Conservation (phyloP, 1,284 basidiomycete genomes). For the Puccinia polysora region DNA sequence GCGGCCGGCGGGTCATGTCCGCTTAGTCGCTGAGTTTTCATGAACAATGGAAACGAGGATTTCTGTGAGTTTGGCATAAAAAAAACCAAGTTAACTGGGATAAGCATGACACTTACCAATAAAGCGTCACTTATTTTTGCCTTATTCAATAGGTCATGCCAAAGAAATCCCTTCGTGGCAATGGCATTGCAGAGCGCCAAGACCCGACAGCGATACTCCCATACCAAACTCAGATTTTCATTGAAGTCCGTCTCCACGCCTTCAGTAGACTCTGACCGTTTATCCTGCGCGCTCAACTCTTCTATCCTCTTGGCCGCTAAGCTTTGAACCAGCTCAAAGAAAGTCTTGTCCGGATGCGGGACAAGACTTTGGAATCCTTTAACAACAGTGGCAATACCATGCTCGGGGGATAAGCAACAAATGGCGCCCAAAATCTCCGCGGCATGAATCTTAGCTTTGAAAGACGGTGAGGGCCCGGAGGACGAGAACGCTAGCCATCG, state of each 20-base stretch:
- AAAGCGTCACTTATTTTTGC: not conserved
- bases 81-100: conserved; percentile 74
- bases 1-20: conserved; percentile 28
- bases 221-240: conserved; percentile 61
- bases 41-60: conserved; percentile 45
- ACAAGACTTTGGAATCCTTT: conserved; percentile 12
- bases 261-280: conserved; percentile 51
- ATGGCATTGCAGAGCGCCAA: conserved; percentile 58
- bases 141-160: conserved; percentile 10
- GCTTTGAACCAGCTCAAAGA: conserved; percentile 67
- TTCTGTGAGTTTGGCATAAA: conserved; percentile 44
- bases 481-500: conserved; percentile 68
- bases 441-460: conserved; percentile 67
- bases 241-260: conserved; percentile 55
- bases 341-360: conserved; percentile 56
- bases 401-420: conserved; percentile 66
- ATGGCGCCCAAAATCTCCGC: conserved; percentile 78
- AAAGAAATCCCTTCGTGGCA: conserved; percentile 2
- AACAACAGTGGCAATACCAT: conserved; percentile 70
- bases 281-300: conserved; percentile 45
- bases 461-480: conserved; percentile 60
- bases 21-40: conserved; percentile 42
- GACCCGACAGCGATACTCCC: conserved; percentile 73
- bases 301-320: conserved; percentile 56
- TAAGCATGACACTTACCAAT: conserved; percentile 62